Evolutionary conservation across 768 basidiomycete species (phyloP), one percentile per base, ranked within the genome.

Genomic region (Mycena chlorophos): DNA sequence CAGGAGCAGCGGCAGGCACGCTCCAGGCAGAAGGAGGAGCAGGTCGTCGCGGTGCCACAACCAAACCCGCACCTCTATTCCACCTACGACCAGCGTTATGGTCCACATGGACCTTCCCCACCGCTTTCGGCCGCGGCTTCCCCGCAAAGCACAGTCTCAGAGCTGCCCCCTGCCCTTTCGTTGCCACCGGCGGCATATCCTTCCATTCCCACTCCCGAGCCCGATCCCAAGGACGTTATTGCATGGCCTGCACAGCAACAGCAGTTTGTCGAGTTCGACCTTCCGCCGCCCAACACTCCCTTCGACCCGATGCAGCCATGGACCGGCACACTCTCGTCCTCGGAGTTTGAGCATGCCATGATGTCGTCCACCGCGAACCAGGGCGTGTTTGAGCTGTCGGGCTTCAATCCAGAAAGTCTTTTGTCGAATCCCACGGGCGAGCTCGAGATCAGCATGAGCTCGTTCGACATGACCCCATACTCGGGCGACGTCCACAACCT

Each of bases 101-200:
- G 73, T 26, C 60, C 72, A n/a, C 66, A 61, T 12, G 79, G 78
- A 0, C 79, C 82, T n/a, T 78, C 81, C 0, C 82, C 83, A 2
- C 81, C 82, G 0, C 54, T 81, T 29, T 83, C 84, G 0, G 75
- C 76, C 16, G 78, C 79, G 4, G 68, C 77, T 6, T 81, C 84
- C 2, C 81, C 82, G 13, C 69, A 69, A 2, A 60, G 66, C n/a
- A 62, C 64, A 19, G 31, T 50, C 56, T 29, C 46, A 61, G 30
- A 51, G 13, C 42, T 55, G 19, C 5, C 29, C 46, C 62, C 60
- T 0, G 60, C 45, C 46, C 50, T 27, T 55, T 28, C 25, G 54
- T 12, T 57, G 10, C 56, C 53, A 17, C 50, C 56, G 17, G 52
- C 56, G 14, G 49, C 56, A 2, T 62, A 57, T 2, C 8, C 47